Evolutionary conservation across 345 rosid genomes (phyloP).

Genomic region (Boechera divaricarpa): DNA sequence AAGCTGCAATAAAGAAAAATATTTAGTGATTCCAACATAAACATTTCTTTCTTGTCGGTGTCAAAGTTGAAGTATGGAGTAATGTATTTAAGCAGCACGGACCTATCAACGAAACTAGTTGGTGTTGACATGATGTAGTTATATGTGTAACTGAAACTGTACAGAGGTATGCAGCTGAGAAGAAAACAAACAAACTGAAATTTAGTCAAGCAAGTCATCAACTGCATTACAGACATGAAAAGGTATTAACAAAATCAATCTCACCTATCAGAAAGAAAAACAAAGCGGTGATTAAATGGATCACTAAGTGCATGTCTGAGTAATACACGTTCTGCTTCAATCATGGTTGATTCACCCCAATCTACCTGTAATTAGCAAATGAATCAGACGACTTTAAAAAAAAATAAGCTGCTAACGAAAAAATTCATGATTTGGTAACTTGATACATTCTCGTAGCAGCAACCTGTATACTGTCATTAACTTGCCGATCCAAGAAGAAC

Average conservation of each 20-base stretch:
- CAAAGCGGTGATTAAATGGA: constrained; percentile 76
- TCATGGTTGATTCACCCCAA: constrained; percentile 97
- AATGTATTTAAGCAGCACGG: constrained; percentile 39
- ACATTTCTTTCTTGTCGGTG: constrained; percentile 1
- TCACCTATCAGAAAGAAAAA: constrained; percentile 97
- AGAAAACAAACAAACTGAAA: constrained; percentile 51
- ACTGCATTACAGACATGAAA: constrained; percentile 16
- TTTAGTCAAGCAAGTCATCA: constrained; percentile 45
- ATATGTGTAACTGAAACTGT: constrained; percentile 90
- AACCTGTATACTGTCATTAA: constrained; percentile 93
- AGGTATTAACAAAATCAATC: constrained; percentile 16
- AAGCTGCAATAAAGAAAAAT: constrained; percentile 60
- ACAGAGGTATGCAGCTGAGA: constrained; percentile 96
- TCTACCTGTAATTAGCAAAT: constrained; percentile 69
- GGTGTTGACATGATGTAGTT: constrained; percentile 89
- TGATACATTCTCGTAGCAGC: constrained; percentile 16
- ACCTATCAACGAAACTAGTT: constrained; percentile 98
- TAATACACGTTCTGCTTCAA: constrained; percentile 91
- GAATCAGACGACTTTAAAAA: background rate
- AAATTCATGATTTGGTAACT: background rate
- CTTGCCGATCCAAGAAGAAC: constrained; percentile 77
- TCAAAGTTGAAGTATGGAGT: constrained; percentile 6
- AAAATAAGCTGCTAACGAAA: background rate
- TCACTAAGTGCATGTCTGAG: constrained; percentile 89
- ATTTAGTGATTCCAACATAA: constrained; percentile 17